Base-by-base conservation (phyloP, 441 rosid species). In the Erodium texanum region DNA sequence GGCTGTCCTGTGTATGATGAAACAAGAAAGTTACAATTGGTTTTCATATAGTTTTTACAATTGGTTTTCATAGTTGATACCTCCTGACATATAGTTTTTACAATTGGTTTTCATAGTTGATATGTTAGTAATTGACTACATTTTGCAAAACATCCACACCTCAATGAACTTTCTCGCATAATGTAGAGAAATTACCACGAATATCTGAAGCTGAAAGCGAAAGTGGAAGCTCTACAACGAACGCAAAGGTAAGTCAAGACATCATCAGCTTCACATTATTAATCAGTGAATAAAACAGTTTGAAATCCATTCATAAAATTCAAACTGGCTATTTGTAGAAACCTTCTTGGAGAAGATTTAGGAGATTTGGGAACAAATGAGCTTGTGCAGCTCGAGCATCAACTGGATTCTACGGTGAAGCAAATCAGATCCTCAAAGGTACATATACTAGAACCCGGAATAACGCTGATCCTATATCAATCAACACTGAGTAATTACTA, bases 341-440 rank as follows among this genome's bases (percentile, higher is more conserved):
- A 80, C 72, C 72, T 83, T 71, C 77, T 85, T 38, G 92, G 92
- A 63, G 89, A 87, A 71, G 86, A 80, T 59, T 52, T 87, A 65
- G 80, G 72, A 8, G 78, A 77, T 4, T 62, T 87, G 73, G 84
- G 75, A 65, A 71, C 73, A 14, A 71, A 77, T 76, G 89, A 87
- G 65, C 82, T 85, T 23, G 81, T 82, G 62, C 78, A 75, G 73
- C 83, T 87, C 18, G 92, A 87, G 82, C 77, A 71, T 43, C 86
- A 82, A 78, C 73, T 87, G 65, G 89, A 82, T 50, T 16, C 62
- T 62, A 83, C 92, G 43, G 68, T 87, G 67, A 80, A 68, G 73
- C 75, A 82, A 64, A 71, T 87, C 66, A 83, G 89, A 74, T 81
- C 86, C 9, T 77, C 81, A 19, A 85, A 84, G 89, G 92, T 86